phyloP scores from a whole-genome alignment of 805 yeast genomes.

The Candida nitratophila region DNA sequence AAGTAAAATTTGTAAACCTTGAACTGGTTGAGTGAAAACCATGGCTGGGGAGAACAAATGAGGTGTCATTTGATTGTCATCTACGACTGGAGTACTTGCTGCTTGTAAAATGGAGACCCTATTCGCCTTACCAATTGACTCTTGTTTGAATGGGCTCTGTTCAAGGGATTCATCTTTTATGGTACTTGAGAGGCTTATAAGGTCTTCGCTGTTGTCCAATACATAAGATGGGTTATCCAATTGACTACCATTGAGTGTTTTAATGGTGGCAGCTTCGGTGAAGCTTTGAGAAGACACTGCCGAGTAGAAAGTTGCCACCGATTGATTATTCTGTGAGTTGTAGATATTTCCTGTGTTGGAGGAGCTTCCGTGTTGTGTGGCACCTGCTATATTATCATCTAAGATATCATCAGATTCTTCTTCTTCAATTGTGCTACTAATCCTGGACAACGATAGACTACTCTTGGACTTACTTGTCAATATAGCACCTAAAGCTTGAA shows the following conservation, averaged over 20 bases:
- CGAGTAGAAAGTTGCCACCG: conserved; percentile 24
- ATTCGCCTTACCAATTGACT: neutral
- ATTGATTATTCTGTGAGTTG: conserved; percentile 11
- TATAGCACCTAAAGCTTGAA: conserved; percentile 26
- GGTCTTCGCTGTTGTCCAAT: conserved; percentile 9
- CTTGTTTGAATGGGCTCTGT: neutral
- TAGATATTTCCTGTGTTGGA: neutral
- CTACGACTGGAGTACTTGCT: neutral
- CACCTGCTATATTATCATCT: neutral
- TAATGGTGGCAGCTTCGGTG: conserved; percentile 2
- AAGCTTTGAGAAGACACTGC: conserved; percentile 19
- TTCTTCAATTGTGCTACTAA: neutral
- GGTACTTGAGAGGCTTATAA: conserved; percentile 24
- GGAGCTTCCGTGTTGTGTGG: neutral
- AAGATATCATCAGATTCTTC: neutral
- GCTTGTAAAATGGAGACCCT: neutral
- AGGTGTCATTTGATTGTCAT: conserved; percentile 18
- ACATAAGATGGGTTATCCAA: neutral
- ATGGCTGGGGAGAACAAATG: conserved; percentile 23
- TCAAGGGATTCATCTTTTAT: conserved; percentile 3
- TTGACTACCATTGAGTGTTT: neutral
- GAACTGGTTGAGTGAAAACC: conserved; percentile 19
- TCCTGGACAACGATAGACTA: neutral
- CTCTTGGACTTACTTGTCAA: conserved; percentile 17
- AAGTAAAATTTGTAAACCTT: conserved; percentile 15